Conservation (phyloP, 2,329 filamentous ascomycete species). For the Colletotrichum incanum region DNA sequence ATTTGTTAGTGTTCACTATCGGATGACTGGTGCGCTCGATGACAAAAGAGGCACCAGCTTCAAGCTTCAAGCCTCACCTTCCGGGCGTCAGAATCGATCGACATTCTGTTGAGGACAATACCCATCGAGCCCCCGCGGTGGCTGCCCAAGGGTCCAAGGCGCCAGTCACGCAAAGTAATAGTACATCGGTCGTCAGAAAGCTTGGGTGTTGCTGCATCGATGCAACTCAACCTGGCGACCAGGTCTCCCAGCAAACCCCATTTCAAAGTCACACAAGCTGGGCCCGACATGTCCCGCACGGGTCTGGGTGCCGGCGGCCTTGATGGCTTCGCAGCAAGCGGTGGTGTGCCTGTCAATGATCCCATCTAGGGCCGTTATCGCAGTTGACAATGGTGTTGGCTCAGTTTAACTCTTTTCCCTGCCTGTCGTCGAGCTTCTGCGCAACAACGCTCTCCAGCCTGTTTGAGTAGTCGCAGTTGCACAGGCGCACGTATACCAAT, state of each 20-base stretch:
- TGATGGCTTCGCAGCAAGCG: background rate
- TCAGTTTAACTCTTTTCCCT: conserved; percentile 3
- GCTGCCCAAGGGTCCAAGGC: conserved; percentile 10
- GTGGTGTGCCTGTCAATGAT: conserved; percentile 14
- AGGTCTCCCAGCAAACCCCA: background rate
- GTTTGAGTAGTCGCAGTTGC: background rate
- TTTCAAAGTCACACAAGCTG: background rate
- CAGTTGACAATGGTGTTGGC: conserved; percentile 6
- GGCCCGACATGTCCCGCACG: background rate
- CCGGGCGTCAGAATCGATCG: conserved; percentile 23
- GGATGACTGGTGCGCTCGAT: conserved; percentile 6
- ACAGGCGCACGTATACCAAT: conserved; percentile 5
- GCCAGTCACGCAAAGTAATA: conserved; percentile 8
- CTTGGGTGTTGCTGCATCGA: conserved; percentile 21
- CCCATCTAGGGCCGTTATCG: conserved; percentile 3
- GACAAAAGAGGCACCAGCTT: conserved; percentile 15
- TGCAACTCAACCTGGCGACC: conserved; percentile 8
- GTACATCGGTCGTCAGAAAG: conserved; percentile 25
- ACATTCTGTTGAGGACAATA: conserved; percentile 12
- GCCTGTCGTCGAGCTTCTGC: conserved; percentile 3
- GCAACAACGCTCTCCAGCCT: conserved; percentile 9
- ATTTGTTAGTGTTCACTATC: conserved; percentile 19
- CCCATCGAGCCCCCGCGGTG: conserved; percentile 5
- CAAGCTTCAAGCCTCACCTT: conserved; percentile 21
- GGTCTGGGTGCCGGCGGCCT: too few species aligned